A percentile compares a stretch with the other conserved stretches of the same genome.
Evolutionary conservation across 2,329 filamentous ascomycete genomes (phyloP).

Genomic region (Alternaria brassicicola): DNA sequence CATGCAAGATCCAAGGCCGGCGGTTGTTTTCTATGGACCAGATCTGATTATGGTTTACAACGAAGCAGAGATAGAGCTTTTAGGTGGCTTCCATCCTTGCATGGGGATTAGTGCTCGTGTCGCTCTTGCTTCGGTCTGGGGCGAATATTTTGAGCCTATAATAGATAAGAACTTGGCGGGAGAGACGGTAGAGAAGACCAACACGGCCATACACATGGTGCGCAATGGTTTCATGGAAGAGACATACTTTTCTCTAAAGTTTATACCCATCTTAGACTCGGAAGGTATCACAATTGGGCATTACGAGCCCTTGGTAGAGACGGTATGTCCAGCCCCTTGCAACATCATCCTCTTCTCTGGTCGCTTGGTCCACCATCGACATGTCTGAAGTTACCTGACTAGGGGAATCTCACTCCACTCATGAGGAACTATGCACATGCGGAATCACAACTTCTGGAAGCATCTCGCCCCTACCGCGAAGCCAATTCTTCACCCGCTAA

Average conservation of each 20-base stretch:
- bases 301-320: constrained; percentile 79
- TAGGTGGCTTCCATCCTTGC: constrained; percentile 58
- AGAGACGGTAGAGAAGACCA: constrained; percentile 54
- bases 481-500: background rate
- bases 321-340: constrained; percentile 56
- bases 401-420: background rate
- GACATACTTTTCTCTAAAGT: constrained; percentile 78
- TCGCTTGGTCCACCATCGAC: background rate
- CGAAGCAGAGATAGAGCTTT: constrained; percentile 41
- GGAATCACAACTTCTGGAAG: background rate
- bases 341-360: background rate
- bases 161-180: constrained; percentile 29
- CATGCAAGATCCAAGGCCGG: constrained; percentile 62
- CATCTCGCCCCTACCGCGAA: too few species aligned
- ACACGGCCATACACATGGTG: constrained; percentile 73
- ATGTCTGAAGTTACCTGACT: rapidly evolving
- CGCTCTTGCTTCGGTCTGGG: constrained; percentile 71
- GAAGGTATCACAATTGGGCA: constrained; percentile 73
- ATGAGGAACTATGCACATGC: too few species aligned
- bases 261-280: constrained; percentile 73
- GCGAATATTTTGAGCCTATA: constrained; percentile 30
- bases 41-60: constrained; percentile 50
- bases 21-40: constrained; percentile 63
- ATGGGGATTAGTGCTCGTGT: constrained; percentile 64
- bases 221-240: constrained; percentile 74